Percentiles rank a stretch among this genome's conserved stretches.
Conservation (phyloP, 2,329 filamentous ascomycete genomes). For the Zasmidium citrigriseum region DNA sequence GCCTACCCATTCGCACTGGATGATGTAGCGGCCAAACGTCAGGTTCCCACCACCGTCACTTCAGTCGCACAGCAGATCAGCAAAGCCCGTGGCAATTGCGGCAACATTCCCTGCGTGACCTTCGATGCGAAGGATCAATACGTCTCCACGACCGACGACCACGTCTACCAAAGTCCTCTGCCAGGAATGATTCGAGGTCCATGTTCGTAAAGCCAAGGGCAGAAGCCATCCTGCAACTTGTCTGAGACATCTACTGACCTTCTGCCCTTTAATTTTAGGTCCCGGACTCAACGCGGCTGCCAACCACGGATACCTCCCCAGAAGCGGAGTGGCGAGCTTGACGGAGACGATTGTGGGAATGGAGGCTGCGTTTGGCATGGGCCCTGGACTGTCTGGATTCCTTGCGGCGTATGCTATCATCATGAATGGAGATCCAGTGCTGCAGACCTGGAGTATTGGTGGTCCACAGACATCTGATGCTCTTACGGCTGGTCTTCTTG, state of each 20-base stretch:
- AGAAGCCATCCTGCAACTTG: neutral
- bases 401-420: slow-evolving; percentile 18
- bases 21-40: slow-evolving; percentile 2
- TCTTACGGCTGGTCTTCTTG: slow-evolving; percentile 19
- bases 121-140: slow-evolving; percentile 15
- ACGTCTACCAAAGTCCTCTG: slow-evolving; percentile 10
- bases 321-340: slow-evolving; percentile 5
- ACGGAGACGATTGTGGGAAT: slow-evolving; percentile 8
- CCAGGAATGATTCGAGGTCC: slow-evolving; percentile 15
- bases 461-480: slow-evolving; percentile 21
- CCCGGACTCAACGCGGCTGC: slow-evolving; percentile 22
- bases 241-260: neutral
- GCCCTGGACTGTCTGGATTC: slow-evolving; percentile 5
- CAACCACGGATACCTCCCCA: slow-evolving; percentile 24
- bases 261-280: neutral
- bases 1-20: slow-evolving; percentile 8
- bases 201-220: slow-evolving; percentile 5
- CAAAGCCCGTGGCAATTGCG: slow-evolving; percentile 14
- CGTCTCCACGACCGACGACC: slow-evolving; percentile 13
- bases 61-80: slow-evolving; percentile 1
- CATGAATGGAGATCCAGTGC: slow-evolving; percentile 15
- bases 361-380: slow-evolving; percentile 7
- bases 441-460: slow-evolving; percentile 31
- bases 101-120: slow-evolving; percentile 14
- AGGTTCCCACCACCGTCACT: slow-evolving; percentile 3